Percentiles rank a stretch among this genome's conserved stretches.
phyloP scores from a whole-genome alignment of 768 basidiomycete species.

The Calocybe cyanea region DNA sequence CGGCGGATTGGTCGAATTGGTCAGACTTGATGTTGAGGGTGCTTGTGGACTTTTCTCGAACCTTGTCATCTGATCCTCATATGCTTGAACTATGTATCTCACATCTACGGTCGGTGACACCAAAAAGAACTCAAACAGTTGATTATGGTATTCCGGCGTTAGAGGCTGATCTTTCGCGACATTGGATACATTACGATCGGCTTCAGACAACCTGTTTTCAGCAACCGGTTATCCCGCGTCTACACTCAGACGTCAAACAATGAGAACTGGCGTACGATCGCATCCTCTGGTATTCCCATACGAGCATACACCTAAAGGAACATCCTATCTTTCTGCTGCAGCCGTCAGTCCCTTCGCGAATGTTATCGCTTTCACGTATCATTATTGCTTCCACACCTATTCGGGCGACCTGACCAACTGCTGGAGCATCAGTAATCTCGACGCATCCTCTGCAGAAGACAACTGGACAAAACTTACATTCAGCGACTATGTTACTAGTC shows the following conservation, averaged over 20 bases:
- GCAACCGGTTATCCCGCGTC: not conserved
- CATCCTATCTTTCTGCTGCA: not conserved
- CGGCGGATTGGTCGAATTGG: not conserved
- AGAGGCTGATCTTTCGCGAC: not conserved
- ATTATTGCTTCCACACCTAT: not conserved
- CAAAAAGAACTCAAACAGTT: not conserved
- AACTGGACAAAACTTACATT: no score
- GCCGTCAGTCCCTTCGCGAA: not conserved
- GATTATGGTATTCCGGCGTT: not conserved
- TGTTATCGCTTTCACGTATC: not conserved
- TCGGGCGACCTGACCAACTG: not conserved
- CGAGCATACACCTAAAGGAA: not conserved
- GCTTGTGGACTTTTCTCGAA: no score
- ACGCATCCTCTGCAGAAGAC: not conserved
- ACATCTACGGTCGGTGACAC: not conserved
- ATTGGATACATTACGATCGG: not conserved
- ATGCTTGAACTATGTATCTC: not conserved
- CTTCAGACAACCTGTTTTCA: not conserved
- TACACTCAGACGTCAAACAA: not conserved
- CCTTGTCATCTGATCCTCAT: not conserved
- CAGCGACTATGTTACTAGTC: no score
- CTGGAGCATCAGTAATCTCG: not conserved
- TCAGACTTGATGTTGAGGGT: no score
- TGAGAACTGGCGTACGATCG: not conserved
- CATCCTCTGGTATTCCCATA: not conserved